Percentiles rank a stretch among this genome's conserved stretches.
These are phyloP conservation scores for Starmerella tilneyi DNA, from an alignment of 805 yeast genomes.

Conservation along the genomic window DNA sequence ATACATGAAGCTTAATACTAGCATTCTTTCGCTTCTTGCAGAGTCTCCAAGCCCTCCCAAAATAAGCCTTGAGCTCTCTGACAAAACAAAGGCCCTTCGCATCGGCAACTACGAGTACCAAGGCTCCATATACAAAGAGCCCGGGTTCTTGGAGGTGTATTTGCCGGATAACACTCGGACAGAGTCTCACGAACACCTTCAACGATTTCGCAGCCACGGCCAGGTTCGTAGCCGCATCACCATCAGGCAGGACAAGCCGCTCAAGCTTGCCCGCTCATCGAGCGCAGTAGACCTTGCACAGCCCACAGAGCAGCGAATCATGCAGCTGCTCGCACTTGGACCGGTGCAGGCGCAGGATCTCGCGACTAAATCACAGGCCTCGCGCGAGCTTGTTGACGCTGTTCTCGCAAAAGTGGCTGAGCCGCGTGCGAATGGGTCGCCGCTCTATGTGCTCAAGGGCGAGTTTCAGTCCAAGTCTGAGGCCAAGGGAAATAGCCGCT, in stretches of 20 bases:
- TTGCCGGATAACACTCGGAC: constrained; percentile 7
- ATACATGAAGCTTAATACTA: constrained; percentile 20
- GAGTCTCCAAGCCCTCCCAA: neutral
- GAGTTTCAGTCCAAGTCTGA: constrained; percentile 5
- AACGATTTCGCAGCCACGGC: constrained; percentile 18
- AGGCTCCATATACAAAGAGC: constrained; percentile 20
- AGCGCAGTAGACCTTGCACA: constrained; percentile 6
- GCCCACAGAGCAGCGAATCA: constrained; percentile 12
- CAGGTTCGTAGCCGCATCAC: constrained; percentile 17
- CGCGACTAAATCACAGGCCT: constrained; percentile 9
- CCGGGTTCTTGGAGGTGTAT: constrained; percentile 23
- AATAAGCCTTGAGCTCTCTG: constrained; percentile 14
- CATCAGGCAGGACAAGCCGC: constrained; percentile 12
- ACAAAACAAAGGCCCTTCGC: constrained; percentile 14
- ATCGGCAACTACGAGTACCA: constrained; percentile 18
- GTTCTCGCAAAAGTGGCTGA: constrained; percentile 9
- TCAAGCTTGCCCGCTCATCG: neutral
- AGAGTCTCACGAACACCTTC: neutral
- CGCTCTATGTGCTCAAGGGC: constrained; percentile 25
- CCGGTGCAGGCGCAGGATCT: constrained; percentile 10
- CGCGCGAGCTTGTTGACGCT: constrained; percentile 9
- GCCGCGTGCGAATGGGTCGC: constrained; percentile 1
- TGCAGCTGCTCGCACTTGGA: constrained; percentile 10
- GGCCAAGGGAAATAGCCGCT: neutral
- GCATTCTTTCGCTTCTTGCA: constrained; percentile 13